Evolutionary conservation across 352 stramenopile genomes (phyloP), one percentile per base, ranked within the genome.

Genomic region (Pythium dissimile): DNA sequence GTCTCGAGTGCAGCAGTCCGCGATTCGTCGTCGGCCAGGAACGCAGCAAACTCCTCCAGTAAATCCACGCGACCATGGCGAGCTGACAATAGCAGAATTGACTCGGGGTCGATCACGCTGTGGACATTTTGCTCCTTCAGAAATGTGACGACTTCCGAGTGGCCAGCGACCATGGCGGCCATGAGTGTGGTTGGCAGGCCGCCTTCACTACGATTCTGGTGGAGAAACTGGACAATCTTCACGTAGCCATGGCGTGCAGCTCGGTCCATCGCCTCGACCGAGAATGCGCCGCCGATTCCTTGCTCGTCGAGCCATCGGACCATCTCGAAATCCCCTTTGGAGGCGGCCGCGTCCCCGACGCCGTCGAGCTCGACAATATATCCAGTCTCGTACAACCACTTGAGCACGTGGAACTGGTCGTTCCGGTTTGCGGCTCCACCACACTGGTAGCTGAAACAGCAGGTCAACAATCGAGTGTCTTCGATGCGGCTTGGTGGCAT

Each of bases 331-430:
- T 67, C 32, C 9, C 53, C 39, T 1, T 21, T 13, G 3, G 45
- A 27, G 12, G 44, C 50, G 1, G 59, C 59, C 8, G 37, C 31
- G 50, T 66, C 50, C 18, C 50, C 59, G 13, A 42, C 34, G 26
- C 35, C 21, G 7, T 42, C 24, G 21, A 66, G 31, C 4, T 54
- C 26, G 11, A 30, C 12, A 1, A 54, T 15, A 20, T 47, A 54
- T 13, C 51, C 59, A 24, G 12, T 20, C 37, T 61, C 59, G 31
- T 54, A 55, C 16, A 67, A 46, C 59, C 59, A 67, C 38, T 31
- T 32, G 9, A 57, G 21, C 2, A 67, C 46, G 16, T 57, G 35
- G 39, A 67, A 42, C 13, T 50, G 35, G 21, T 54, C 35, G 16
- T 28, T 35, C 8, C 41, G 51, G 4, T 48, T 48, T 7, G 46